Evolutionary conservation across 768 basidiomycete species (phyloP), one percentile per base, ranked within the genome.

Genomic region (Mycena indigotica): DNA sequence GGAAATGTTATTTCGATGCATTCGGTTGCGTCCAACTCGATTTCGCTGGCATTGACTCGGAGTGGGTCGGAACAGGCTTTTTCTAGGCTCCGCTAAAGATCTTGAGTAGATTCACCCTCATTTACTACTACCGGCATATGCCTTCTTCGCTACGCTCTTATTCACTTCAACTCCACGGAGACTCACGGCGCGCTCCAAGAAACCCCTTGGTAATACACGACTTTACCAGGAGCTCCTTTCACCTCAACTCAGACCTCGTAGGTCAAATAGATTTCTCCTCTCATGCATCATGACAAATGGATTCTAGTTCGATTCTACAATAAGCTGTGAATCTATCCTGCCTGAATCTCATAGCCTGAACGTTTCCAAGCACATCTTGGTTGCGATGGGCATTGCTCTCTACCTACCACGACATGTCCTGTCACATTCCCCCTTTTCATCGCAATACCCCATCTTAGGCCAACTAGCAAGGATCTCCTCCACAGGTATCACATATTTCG

Each of bases 141-240:
- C 70, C 75, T 17, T 69, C 72, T 5, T 82, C 84, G 3, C 72
- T 90, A 57, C 80, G 88, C n/a, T 90, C 87, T 61, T 86, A 91
- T 63, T 71, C 83, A 0, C 68, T 88, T 21, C 74, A 79, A 49
- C 32, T 17, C 32, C 68, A 72, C 3, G 66, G 76, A 10, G 57
- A 65, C 64, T 4, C 41, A 25, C 26, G 59, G 57, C 49, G n/a
- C n/a, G n/a, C n/a, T n/a, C n/a, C n/a, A n/a, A n/a, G n/a, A n/a
- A n/a, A n/a, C n/a, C n/a, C n/a, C n/a, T n/a, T n/a, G n/a, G n/a
- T n/a, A n/a, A n/a, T n/a, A n/a, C n/a, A n/a, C n/a, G n/a, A n/a
- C n/a, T n/a, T n/a, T n/a, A n/a, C n/a, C n/a, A n/a, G n/a, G n/a
- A n/a, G n/a, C n/a, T n/a, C n/a, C n/a, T n/a, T n/a, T n/a, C n/a